A percentile compares a stretch with the other conserved stretches of the same genome.
Evolutionary conservation across 108 stramenopile species (phyloP).

Genomic region (Cyclostephanos tholiformis): DNA sequence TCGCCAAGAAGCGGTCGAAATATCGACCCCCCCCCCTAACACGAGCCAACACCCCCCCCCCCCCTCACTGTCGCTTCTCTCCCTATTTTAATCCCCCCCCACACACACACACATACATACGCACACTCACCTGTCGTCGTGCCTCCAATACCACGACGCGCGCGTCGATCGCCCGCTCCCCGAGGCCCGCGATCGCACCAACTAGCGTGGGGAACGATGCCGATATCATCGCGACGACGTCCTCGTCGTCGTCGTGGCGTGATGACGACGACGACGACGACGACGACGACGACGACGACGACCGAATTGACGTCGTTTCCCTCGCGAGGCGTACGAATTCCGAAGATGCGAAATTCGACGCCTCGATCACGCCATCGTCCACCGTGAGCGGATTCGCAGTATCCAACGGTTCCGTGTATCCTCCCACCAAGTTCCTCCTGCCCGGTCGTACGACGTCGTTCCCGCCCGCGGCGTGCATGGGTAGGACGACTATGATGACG

Average conservation of each 20-base stretch:
- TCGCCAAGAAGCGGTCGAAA: too few species aligned
- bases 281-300: too few species aligned
- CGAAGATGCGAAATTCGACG: slow-evolving; percentile 4
- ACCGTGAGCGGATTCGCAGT: not conserved
- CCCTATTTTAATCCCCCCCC: too few species aligned
- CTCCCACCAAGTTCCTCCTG: slow-evolving; percentile 17
- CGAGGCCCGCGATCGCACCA: too few species aligned
- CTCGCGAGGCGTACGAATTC: not conserved
- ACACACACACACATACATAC: too few species aligned
- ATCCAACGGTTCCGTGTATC: slow-evolving; percentile 3
- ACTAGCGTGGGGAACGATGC: not conserved
- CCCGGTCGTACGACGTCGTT: too few species aligned
- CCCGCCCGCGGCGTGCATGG: too few species aligned
- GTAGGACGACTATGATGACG: too few species aligned
- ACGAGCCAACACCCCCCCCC: too few species aligned
- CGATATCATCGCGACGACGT: not conserved
- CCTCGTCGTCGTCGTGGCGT: not conserved
- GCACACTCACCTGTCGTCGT: slow-evolving; percentile 14
- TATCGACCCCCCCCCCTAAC: too few species aligned
- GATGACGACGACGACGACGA: too few species aligned
- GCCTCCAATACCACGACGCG: slow-evolving; percentile 8
- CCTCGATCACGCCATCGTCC: not conserved
- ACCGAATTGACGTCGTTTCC: too few species aligned
- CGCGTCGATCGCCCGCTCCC: slow-evolving; percentile 2
- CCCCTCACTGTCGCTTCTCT: not conserved